phyloP scores from a whole-genome alignment of 2,329 filamentous ascomycete genomes.

The Cladorrhinum sp. region DNA sequence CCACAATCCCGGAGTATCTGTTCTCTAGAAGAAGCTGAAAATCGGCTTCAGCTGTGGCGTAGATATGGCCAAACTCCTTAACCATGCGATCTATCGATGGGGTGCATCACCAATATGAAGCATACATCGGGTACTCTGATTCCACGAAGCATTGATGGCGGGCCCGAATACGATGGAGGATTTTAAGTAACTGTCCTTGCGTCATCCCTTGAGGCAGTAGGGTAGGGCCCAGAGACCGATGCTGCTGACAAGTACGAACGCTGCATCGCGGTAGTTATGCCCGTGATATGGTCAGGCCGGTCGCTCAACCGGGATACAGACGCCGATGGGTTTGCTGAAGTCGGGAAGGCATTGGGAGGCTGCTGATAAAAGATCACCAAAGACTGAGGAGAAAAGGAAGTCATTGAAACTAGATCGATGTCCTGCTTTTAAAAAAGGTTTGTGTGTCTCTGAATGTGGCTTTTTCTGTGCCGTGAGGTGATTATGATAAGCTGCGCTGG shows the following conservation, averaged over 20 bases:
- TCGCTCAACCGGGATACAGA: neutral
- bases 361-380: too few relatives aligned
- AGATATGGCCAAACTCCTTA: slow-evolving; percentile 26
- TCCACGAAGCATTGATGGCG: slow-evolving; percentile 34
- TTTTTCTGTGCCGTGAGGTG: too few relatives aligned
- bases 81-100: slow-evolving; percentile 32
- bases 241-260: neutral
- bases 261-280: neutral
- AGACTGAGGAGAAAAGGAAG: too few relatives aligned
- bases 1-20: slow-evolving; percentile 34
- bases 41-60: slow-evolving; percentile 15
- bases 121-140: slow-evolving; percentile 34
- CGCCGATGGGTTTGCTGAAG: neutral
- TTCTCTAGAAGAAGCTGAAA: neutral
- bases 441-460: too few relatives aligned
- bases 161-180: too few relatives aligned
- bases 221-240: too few relatives aligned
- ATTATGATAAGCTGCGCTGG: too few relatives aligned
- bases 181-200: too few relatives aligned
- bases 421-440: too few relatives aligned
- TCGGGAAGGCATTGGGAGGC: neutral
- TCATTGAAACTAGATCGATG: too few relatives aligned
- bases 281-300: neutral
- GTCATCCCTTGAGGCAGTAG: too few relatives aligned
- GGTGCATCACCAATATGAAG: slow-evolving; percentile 36